A percentile compares a stretch with the other conserved stretches of the same genome.
phyloP scores from a whole-genome alignment of 2,329 filamentous ascomycete species.

The Cytospora chrysosperma region DNA sequence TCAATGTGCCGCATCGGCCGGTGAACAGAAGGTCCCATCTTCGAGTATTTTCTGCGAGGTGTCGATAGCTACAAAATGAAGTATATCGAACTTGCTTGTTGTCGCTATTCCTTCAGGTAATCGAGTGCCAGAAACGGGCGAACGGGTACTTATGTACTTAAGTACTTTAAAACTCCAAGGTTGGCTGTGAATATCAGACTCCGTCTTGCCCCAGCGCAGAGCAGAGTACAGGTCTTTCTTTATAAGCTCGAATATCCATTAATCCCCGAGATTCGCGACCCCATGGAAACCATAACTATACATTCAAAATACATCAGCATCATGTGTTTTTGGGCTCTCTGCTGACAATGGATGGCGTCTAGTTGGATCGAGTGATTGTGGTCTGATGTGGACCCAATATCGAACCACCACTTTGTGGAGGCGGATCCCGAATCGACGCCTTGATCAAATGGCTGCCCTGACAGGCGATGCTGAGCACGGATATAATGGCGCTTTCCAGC shows the following conservation, averaged over 20 bases:
- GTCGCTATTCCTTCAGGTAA: background rate
- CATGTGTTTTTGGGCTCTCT: constrained; percentile 21
- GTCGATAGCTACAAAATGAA: background rate
- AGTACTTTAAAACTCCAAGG: too few relatives aligned
- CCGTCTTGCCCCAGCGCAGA: background rate
- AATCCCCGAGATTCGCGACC: constrained; percentile 4
- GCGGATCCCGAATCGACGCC: constrained; percentile 3
- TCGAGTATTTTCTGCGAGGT: background rate
- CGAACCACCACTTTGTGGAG: constrained; percentile 19
- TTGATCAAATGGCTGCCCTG: background rate
- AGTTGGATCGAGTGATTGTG: constrained; percentile 22
- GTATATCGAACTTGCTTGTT: background rate
- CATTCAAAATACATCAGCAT: constrained; percentile 8
- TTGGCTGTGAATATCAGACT: background rate
- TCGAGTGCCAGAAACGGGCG: background rate
- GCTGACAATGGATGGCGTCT: constrained; percentile 23
- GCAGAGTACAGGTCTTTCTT: background rate
- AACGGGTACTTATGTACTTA: too few relatives aligned
- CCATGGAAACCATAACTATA: background rate
- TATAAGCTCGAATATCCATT: background rate
- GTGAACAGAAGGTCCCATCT: constrained; percentile 18
- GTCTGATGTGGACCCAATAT: constrained; percentile 24
- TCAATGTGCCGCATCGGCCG: constrained; percentile 58
- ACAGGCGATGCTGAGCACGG: background rate
- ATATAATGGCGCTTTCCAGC: constrained; percentile 15